A percentile compares a stretch with the other conserved stretches of the same genome.
Evolutionary conservation across 192 early-diverging fungal species (phyloP).

Genomic region (Coemansia sp.): DNA sequence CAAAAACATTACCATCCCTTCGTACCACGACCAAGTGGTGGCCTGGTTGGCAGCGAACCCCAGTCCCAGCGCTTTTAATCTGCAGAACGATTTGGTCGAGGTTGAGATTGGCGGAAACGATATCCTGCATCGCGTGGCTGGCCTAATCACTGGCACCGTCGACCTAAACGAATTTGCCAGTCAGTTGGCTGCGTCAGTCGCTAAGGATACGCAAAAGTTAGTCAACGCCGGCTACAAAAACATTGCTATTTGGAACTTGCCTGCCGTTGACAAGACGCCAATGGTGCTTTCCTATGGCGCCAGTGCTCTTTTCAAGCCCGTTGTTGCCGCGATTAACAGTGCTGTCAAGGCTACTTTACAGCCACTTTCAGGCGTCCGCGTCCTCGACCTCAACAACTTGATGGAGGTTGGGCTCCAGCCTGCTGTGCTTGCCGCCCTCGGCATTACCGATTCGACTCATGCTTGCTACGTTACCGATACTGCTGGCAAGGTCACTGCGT

Average conservation of each 20-base stretch:
- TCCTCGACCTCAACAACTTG: conserved; percentile 33
- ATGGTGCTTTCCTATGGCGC: conserved; percentile 13
- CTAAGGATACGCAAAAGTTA: conserved; percentile 27
- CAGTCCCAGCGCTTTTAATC: conserved; percentile 32
- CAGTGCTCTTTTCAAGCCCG: conserved; percentile 6
- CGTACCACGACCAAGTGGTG: conserved; percentile 46
- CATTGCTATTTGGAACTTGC: conserved; percentile 51
- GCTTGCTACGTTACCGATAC: conserved; percentile 33
- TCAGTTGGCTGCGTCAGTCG: conserved; percentile 25
- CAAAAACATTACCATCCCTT: conserved; percentile 38
- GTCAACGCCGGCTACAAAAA: conserved; percentile 47
- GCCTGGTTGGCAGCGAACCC: conserved; percentile 27
- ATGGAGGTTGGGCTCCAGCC: conserved; percentile 31
- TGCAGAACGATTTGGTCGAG: conserved; percentile 43
- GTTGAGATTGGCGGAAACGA: conserved; percentile 53
- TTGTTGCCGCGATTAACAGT: conserved; percentile 29
- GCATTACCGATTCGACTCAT: conserved; percentile 23
- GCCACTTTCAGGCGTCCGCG: conserved; percentile 16
- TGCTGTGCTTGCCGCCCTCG: conserved; percentile 22
- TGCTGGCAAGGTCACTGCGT: conserved; percentile 20
- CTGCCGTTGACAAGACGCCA: conserved; percentile 37
- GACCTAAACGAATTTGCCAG: conserved; percentile 24
- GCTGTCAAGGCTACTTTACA: conserved; percentile 23
- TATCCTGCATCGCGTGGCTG: conserved; percentile 19
- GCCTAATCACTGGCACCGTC: conserved; percentile 21